Conservation (phyloP, 306 rosid genomes). For the Begonia masoniana region DNA sequence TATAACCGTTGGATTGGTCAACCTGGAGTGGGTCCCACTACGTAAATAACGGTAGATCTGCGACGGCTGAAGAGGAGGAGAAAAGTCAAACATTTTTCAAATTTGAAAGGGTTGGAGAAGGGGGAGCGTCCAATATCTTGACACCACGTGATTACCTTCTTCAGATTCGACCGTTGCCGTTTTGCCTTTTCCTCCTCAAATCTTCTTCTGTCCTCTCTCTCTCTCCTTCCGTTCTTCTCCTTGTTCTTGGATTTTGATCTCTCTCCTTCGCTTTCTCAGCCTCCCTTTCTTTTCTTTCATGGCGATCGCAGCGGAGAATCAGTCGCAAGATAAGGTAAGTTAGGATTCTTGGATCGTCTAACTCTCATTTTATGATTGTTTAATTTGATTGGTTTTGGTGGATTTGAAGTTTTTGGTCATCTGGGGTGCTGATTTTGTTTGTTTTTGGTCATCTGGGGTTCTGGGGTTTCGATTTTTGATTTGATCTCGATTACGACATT, state of each 20-base stretch:
- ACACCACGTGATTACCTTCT: constrained; percentile 38
- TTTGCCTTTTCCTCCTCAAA: background rate
- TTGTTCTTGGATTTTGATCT: background rate
- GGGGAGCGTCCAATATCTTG: constrained; percentile 15
- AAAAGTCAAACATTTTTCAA: background rate
- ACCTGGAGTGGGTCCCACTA: too few relatives aligned
- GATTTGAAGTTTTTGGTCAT: too few relatives aligned
- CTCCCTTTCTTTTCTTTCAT: constrained; percentile 15
- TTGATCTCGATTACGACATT: background rate
- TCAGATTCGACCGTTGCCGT: constrained; percentile 78
- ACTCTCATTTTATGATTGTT: background rate
- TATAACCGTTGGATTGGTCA: too few relatives aligned
- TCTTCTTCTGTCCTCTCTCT: constrained; percentile 8
- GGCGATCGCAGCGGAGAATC: constrained; percentile 74
- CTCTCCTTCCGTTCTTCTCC: too few relatives aligned
- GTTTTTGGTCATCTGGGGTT: background rate
- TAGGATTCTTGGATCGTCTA: constrained; percentile 1
- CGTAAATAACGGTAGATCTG: too few relatives aligned
- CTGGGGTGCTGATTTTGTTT: background rate
- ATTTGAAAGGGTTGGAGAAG: constrained; percentile 21
- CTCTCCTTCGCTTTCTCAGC: constrained; percentile 5
- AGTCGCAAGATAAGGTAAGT: constrained; percentile 48
- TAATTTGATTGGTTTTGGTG: background rate
- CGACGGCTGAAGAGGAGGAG: too few relatives aligned
- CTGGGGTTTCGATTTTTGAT: background rate